Base-by-base conservation (phyloP, 345 rosid genomes). In the Theobroma cacao region DNA sequence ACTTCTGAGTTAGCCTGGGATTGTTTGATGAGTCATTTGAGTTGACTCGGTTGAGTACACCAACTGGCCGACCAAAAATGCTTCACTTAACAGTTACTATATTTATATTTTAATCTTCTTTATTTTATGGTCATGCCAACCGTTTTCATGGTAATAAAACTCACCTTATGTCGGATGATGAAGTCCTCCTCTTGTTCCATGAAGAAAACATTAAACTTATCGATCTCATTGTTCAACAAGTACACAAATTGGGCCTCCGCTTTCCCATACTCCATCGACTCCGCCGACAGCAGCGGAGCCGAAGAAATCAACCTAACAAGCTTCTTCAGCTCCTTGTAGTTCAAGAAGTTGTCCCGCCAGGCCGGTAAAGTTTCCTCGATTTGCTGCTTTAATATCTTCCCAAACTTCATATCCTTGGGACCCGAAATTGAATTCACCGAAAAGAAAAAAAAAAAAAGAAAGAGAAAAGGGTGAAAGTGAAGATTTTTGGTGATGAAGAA, bases 151-250 rank as follows among this genome's bases (percentile, higher is more conserved):
- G 45, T 40, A 3, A 40, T n/a, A 6, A 7, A 43, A 77, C 63
- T 70, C 81, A 92, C 98, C 94, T 89, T 85, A 45, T 91, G 93
- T 47, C 86, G 83, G 82, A 93, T 93, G 80, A 95, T 84, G 89
- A 91, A 93, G 81, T 93, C 99, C 86, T 95, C 98, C 84, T 93
- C 98, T 80, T 92, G 88, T 80, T 91, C 98, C 72, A 92, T 82
- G 81, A 93, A 95, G 80, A 93, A 95, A 0, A 82, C 88, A 75
- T 95, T 95, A 55, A 95, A 93, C 89, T 95, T 93, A 9, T 95
- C 98, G 77, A 95, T 89, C 90, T 95, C 96, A 33, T 59, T 69
- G 82, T 92, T 91, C 83, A 95, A 74, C 86, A 88, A 80, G 72
- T 77, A 75, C 5, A 92, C 81, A 53, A 95, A 93, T 71, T 90